A percentile compares a stretch with the other conserved stretches of the same genome.
Conservation (phyloP, 192 early-diverging fungal genomes). For the Podila epigama region DNA sequence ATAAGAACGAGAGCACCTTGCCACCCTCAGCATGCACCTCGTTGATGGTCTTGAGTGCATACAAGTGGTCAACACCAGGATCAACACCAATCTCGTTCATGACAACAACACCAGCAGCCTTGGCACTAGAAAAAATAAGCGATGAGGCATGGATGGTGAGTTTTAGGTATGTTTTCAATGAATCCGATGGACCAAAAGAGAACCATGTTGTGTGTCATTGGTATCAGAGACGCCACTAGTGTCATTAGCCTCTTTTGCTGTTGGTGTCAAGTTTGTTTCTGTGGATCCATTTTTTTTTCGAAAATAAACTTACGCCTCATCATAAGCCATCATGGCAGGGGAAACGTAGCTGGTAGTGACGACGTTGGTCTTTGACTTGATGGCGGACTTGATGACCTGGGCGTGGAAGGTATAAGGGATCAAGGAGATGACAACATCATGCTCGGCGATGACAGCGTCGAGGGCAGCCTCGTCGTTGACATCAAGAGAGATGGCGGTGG, state of each 20-base stretch:
- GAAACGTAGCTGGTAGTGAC: slow-evolving; percentile 98
- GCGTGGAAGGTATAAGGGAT: slow-evolving; percentile 93
- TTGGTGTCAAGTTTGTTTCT: neutral
- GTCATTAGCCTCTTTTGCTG: too few relatives aligned
- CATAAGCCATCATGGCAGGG: slow-evolving; percentile 89
- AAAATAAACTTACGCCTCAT: slow-evolving; percentile 69
- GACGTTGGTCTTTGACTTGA: slow-evolving; percentile 91
- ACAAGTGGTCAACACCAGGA: slow-evolving; percentile 97
- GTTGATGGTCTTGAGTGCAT: slow-evolving; percentile 89
- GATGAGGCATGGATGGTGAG: too few relatives aligned
- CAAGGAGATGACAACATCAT: slow-evolving; percentile 93
- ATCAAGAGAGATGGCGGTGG: slow-evolving; percentile 78
- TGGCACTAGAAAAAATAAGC: slow-evolving; percentile 62
- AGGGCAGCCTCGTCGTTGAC: slow-evolving; percentile 80
- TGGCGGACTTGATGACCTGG: slow-evolving; percentile 87
- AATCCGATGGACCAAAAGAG: neutral
- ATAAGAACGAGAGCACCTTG: slow-evolving; percentile 90
- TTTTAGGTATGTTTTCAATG: too few relatives aligned
- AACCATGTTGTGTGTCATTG: too few relatives aligned
- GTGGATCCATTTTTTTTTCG: neutral
- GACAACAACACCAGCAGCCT: slow-evolving; percentile 85
- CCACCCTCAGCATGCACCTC: slow-evolving; percentile 83
- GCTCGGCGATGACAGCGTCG: slow-evolving; percentile 73
- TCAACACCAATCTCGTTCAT: slow-evolving; percentile 99
- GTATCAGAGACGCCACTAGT: too few relatives aligned